Evolutionary conservation across 768 basidiomycete species (phyloP), one percentile per base, ranked within the genome.

Genomic region (Kwoniella dendrophila): DNA sequence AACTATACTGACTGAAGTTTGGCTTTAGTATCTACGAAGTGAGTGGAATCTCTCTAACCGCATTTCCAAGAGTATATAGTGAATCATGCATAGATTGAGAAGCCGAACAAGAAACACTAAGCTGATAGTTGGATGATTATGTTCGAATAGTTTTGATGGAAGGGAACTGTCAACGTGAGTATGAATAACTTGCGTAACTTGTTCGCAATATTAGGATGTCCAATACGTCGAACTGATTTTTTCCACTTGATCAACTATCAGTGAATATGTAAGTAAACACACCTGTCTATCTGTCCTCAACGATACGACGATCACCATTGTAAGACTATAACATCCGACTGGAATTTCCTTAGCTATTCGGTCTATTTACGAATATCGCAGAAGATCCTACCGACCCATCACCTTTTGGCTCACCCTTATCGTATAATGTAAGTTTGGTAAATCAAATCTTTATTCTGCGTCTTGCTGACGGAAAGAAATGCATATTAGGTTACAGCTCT

Each of bases 151-250:
- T 44, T 63, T 72, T 38, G 67, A 69, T 47, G 68, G 68, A 4
- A 24, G 68, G 54, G 68, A 69, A 51, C 29, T 64, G 8, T 59
- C 68, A 8, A 72, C 71, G 70, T 64, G 33, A 68, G 65, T 67
- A 18, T 6, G 32, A n/a, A 18, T n/a, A n/a, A n/a, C n/a, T n/a
- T n/a, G n/a, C n/a, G n/a, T n/a, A n/a, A n/a, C n/a, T n/a, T n/a
- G n/a, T n/a, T n/a, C n/a, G n/a, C n/a, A n/a, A n/a, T n/a, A n/a
- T n/a, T n/a, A n/a, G n/a, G n/a, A n/a, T n/a, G n/a, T n/a, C n/a
- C n/a, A n/a, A n/a, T n/a, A n/a, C n/a, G n/a, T n/a, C n/a, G n/a
- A n/a, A n/a, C n/a, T n/a, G n/a, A n/a, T n/a, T n/a, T n/a, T n/a
- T n/a, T n/a, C n/a, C n/a, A n/a, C n/a, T n/a, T n/a, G n/a, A n/a